phyloP scores from a whole-genome alignment of 257 asterid genomes.

The Echites panduratus region DNA sequence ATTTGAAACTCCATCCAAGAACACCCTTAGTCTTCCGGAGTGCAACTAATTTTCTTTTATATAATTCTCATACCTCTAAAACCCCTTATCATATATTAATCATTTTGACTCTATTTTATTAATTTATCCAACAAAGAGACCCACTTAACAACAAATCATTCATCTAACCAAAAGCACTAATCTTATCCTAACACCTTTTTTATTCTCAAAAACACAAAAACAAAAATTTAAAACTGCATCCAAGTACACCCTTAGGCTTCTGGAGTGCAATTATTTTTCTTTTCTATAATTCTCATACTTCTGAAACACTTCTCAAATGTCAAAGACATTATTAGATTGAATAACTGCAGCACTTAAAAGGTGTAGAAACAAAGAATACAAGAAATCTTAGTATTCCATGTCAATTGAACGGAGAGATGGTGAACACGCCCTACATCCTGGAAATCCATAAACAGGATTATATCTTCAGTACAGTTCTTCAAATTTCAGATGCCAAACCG shows the following conservation, averaged over 20 bases:
- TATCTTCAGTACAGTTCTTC: too few species aligned
- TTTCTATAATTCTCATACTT: background rate
- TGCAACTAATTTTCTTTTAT: background rate
- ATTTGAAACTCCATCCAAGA: background rate
- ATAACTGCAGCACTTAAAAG: background rate
- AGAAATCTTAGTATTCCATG: background rate
- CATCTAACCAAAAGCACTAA: background rate
- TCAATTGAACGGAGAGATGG: background rate
- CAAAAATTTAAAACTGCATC: too few species aligned
- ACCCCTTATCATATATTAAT: too few species aligned
- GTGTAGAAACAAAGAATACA: background rate
- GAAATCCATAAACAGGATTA: background rate
- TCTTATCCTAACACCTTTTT: background rate
- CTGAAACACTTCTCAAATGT: background rate
- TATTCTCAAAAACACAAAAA: background rate
- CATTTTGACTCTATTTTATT: background rate
- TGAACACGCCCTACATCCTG: background rate
- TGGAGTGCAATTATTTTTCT: background rate
- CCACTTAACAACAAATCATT: background rate
- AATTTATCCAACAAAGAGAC: background rate
- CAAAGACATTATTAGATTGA: background rate
- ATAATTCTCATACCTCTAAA: too few species aligned
- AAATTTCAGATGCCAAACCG: background rate
- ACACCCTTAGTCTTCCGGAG: background rate
- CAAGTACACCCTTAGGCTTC: background rate